Evolutionary conservation across 805 yeast genomes (phyloP).

Genomic region (Nakazawaea ambrosiae): DNA sequence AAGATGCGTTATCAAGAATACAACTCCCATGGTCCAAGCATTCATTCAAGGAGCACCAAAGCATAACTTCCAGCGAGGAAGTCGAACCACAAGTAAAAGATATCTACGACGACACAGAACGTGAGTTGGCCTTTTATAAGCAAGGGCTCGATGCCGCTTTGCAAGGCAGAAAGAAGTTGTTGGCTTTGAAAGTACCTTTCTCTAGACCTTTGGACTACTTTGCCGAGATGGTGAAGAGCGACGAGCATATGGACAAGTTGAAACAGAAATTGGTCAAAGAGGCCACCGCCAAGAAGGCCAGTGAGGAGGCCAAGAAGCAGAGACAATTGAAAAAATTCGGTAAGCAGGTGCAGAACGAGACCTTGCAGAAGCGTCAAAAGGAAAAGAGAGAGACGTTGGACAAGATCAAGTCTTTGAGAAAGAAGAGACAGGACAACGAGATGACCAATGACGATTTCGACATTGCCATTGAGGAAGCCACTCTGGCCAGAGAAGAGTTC

Average conservation of each 20-base stretch:
- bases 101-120: constrained; percentile 90
- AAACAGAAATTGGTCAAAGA: constrained; percentile 75
- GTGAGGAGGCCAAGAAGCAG: constrained; percentile 91
- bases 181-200: constrained; percentile 75
- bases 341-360: constrained; percentile 92
- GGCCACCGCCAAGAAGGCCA: constrained; percentile 73
- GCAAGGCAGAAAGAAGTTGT: constrained; percentile 58
- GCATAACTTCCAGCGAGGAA: constrained; percentile 52
- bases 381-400: constrained; percentile 88
- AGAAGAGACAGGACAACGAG: constrained; percentile 76
- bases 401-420: constrained; percentile 83
- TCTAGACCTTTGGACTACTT: constrained; percentile 92
- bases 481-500: constrained; percentile 47
- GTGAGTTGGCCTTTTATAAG: constrained; percentile 92
- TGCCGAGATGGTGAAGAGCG: constrained; percentile 98
- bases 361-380: constrained; percentile 87
- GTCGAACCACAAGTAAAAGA: constrained; percentile 70
- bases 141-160: constrained; percentile 85
- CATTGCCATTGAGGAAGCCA: constrained; percentile 87
- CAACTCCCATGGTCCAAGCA: constrained; percentile 58
- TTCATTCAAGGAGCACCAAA: constrained; percentile 79
- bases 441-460: constrained; percentile 71
- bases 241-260: constrained; percentile 95
- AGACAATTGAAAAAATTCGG: constrained; percentile 94
- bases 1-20: constrained; percentile 60